Base-by-base conservation (phyloP, 2,329 filamentous ascomycete genomes). In the Alternaria sp. region DNA sequence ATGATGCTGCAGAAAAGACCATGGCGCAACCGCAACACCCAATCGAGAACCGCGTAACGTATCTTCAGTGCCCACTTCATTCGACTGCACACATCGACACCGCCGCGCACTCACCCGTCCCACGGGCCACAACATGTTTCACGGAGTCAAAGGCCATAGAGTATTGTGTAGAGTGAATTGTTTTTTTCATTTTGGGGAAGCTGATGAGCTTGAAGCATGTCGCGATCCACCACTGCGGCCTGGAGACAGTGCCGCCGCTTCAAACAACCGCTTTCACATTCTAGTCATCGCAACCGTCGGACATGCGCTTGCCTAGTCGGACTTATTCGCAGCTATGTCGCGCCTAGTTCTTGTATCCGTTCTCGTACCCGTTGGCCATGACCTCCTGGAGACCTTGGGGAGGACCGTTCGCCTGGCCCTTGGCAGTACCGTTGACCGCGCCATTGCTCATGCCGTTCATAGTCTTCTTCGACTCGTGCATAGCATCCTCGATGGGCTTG, bases 401-500 rank as follows among this genome's bases (percentile, higher is more conserved):
- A 21, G 74, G 54, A 23, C 67, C 67, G 18, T 68, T 70, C 26
- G 64, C 61, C 30, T 72, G 63, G 28, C 70, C 68, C 46, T 74
- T 68, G 28, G 67, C 68, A 28, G 68, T 68, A 26, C 64, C 63
- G 8, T 74, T 69, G 44, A 68, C 63, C 21, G 71, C 62, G 21
- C 71, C 74, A 20, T 74, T 75, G 57, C 63, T 68, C 55, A 74
- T 49, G 44, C 70, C 71, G 51, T 75, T 73, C 55, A 70, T 70
- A 18, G 71, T 67, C 50, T 70, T 63, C 63, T 68, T 64, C 25
- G 66, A 60, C 8, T 64, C 62, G 9, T 65, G 61, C 61, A 75
- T 58, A 15, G 68, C 65, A 41, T 75, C 69, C 72, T 77, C 82
- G 15, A 80, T 75, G n/a, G 79, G 75, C 58, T 77, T 71, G 56